phyloP scores from a whole-genome alignment of 441 rosid species.

The Kokia cookei region DNA sequence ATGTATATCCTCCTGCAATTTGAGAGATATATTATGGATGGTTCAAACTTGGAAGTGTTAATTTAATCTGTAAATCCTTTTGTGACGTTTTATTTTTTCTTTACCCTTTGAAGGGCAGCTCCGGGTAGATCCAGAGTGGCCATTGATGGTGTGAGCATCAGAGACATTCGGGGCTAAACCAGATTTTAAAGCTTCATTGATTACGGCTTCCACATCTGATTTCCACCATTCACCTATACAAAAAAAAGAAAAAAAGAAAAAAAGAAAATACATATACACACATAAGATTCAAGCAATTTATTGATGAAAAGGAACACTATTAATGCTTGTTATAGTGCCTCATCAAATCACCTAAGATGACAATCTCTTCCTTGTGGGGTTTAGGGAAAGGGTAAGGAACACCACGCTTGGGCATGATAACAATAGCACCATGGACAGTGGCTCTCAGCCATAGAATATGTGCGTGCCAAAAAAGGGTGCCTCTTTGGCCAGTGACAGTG shows the following conservation, averaged over 20 bases:
- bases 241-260: too few relatives aligned
- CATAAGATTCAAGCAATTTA: not conserved
- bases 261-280: not conserved
- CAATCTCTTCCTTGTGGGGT: conserved; percentile 36
- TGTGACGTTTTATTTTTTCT: not conserved
- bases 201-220: conserved; percentile 49
- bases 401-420: conserved; percentile 54
- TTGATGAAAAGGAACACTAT: not conserved
- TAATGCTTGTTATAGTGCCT: not conserved
- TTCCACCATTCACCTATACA: conserved; percentile 64
- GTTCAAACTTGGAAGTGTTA: not conserved
- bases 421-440: conserved; percentile 50
- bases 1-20: conserved; percentile 15
- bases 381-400: conserved; percentile 55
- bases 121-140: conserved; percentile 36
- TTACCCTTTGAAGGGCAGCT: conserved; percentile 43
- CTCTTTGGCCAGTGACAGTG: conserved; percentile 52
- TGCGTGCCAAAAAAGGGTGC: conserved; percentile 57
- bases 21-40: not conserved
- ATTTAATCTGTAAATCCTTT: not conserved
- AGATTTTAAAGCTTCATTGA: conserved; percentile 31
- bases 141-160: conserved; percentile 64
- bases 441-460: conserved; percentile 60
- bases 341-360: conserved; percentile 29
- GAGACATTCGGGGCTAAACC: conserved; percentile 50